Base-by-base conservation (phyloP, 805 yeast species). In the Zygoascus tannicola region DNA sequence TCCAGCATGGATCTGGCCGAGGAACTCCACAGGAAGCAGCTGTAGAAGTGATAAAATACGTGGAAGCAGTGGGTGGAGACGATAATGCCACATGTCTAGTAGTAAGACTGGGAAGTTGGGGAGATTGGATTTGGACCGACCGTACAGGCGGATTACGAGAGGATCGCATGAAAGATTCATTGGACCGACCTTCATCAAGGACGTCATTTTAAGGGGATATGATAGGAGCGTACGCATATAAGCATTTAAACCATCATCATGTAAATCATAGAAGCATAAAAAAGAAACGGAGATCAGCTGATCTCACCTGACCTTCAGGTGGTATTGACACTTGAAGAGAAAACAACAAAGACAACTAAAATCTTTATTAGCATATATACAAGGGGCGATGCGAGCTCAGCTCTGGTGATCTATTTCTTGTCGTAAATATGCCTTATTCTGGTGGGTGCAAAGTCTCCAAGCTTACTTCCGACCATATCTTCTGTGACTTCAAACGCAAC, bases 21-120 rank as follows among this genome's bases (percentile, higher is more conserved):
- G 95, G 94, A 3, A 76, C 87, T 0, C 95, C 97, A 0, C 95
- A 85, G 54, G 74, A 67, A 37, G 85, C 94, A 32, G 88, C 97
- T 0, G 78, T 76, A 48, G 97, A 88, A 58, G 83, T 92, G 16
- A 76, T 90, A 10, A 74, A 79, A 54, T 92, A 80, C 59, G 81
- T 87, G 8, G 87, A 82, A 58, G 84, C 84, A 35, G 74, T 88
- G 5, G 95, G 95, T 12, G 92, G 95, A 2, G 87, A 85, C 55
- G 98, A 92, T 60, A 92, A 92, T 63, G 94, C 97, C n/a, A 86
- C 97, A 2, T 86, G 96, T 59, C 56, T 82, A 49, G 84, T 92
- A 3, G 63, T 90, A 8, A 68, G 94, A 47, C 66, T 92, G 44
- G 71, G 74, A 30, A 95, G 95, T 7, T 92, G 98, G 98, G 96